These are phyloP conservation scores for Lasiodiplodia gonubiensis DNA, from an alignment of 2,329 filamentous ascomycete genomes.

Conservation along the genomic window DNA sequence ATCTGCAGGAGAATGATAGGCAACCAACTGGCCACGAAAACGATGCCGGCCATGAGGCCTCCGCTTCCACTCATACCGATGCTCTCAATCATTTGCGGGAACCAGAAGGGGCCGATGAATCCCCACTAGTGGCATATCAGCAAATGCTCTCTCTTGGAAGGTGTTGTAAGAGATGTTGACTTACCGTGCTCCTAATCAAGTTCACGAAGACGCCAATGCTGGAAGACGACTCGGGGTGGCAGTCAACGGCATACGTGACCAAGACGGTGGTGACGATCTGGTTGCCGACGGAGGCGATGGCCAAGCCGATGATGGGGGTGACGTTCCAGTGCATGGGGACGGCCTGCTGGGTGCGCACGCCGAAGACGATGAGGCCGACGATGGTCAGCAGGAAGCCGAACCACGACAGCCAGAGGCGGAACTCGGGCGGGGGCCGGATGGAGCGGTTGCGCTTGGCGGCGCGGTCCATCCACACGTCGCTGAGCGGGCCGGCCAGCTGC, in stretches of 20 bases:
- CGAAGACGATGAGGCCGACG: slow-evolving; percentile 60
- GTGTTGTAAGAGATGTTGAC: neutral
- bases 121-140: slow-evolving; percentile 38
- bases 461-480: slow-evolving; percentile 60
- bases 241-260: slow-evolving; percentile 66
- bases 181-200: slow-evolving; percentile 55
- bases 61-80: slow-evolving; percentile 46
- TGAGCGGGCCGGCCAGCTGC: slow-evolving; percentile 60
- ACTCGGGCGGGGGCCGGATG: slow-evolving; percentile 53
- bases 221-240: slow-evolving; percentile 58
- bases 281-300: slow-evolving; percentile 59
- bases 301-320: slow-evolving; percentile 61
- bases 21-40: slow-evolving; percentile 36
- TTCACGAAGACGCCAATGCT: slow-evolving; percentile 65
- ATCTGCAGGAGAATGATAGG: slow-evolving; percentile 37
- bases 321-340: slow-evolving; percentile 57
- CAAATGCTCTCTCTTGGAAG: neutral
- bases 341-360: slow-evolving; percentile 57
- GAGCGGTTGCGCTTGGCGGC: slow-evolving; percentile 43
- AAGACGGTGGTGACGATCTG: slow-evolving; percentile 67
- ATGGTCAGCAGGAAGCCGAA: slow-evolving; percentile 58
- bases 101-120: slow-evolving; percentile 52
- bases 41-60: slow-evolving; percentile 43
- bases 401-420: slow-evolving; percentile 64
- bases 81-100: slow-evolving; percentile 47